Percentiles rank a stretch among this genome's conserved stretches.
These are phyloP conservation scores for Rhodotorula sp. DNA, from an alignment of 1,284 basidiomycete genomes.

Conservation along the genomic window DNA sequence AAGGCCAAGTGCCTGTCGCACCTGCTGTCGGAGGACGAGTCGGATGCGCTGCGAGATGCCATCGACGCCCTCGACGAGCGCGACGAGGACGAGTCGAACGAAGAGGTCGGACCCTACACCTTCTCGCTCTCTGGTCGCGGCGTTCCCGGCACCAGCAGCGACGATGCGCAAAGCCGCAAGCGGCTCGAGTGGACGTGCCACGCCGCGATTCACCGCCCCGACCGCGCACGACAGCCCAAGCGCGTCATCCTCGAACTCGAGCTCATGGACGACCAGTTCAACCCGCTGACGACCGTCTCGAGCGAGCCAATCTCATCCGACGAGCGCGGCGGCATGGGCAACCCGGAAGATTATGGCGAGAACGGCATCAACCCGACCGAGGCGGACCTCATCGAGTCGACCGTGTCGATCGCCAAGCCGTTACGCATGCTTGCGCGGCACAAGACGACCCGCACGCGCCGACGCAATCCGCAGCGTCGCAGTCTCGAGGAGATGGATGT, in stretches of 20 bases:
- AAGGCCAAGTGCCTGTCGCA: slow-evolving; percentile 74
- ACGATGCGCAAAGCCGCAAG: slow-evolving; percentile 17
- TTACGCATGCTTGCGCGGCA: slow-evolving; percentile 68
- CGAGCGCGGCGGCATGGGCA: slow-evolving; percentile 19
- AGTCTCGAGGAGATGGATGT: slow-evolving; percentile 61
- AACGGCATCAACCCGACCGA: slow-evolving; percentile 40
- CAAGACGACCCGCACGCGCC: slow-evolving; percentile 11
- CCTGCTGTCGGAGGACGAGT: slow-evolving; percentile 68
- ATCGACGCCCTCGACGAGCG: slow-evolving; percentile 42
- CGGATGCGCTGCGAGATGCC: slow-evolving; percentile 68
- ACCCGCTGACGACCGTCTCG: slow-evolving; percentile 59
- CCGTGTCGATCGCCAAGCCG: slow-evolving; percentile 70
- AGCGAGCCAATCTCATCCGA: slow-evolving; percentile 30
- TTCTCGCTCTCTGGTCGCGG: slow-evolving; percentile 44
- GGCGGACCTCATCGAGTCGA: slow-evolving; percentile 68
- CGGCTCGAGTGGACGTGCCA: slow-evolving; percentile 73
- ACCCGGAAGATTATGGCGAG: slow-evolving; percentile 11
- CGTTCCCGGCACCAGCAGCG: slow-evolving; percentile 35
- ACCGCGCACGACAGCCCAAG: slow-evolving; percentile 46
- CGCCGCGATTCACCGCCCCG: slow-evolving; percentile 74
- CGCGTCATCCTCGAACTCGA: slow-evolving; percentile 80
- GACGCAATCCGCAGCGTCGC: background rate
- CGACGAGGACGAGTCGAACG: slow-evolving; percentile 28
- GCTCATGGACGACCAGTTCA: slow-evolving; percentile 69
- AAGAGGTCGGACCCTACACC: slow-evolving; percentile 47